A percentile compares a stretch with the other conserved stretches of the same genome.
Evolutionary conservation across 305 asterid genomes (phyloP).

Genomic region (Withania somnifera): DNA sequence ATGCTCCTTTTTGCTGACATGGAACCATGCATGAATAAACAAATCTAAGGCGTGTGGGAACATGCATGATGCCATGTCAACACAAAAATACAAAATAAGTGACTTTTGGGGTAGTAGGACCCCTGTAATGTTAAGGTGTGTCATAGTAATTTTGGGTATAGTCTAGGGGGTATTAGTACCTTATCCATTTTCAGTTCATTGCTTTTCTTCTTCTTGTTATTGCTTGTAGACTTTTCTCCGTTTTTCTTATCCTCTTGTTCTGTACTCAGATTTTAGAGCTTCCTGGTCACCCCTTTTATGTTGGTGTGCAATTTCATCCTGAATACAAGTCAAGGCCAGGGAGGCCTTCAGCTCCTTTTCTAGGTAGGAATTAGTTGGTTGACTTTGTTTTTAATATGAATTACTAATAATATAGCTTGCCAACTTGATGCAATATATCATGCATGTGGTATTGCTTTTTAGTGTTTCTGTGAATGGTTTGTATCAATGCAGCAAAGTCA

Average conservation of each 20-base stretch:
- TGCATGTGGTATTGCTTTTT: not conserved
- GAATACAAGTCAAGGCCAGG: slow-evolving; percentile 96
- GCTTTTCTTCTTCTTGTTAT: not conserved
- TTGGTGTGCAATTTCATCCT: slow-evolving; percentile 96
- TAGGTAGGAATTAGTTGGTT: slow-evolving; percentile 34
- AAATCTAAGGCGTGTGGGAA: no score
- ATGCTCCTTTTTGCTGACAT: no score
- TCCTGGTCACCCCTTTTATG: slow-evolving; percentile 69
- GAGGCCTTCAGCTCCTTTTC: slow-evolving; percentile 71
- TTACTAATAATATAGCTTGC: not conserved
- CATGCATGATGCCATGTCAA: no score
- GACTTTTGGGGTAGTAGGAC: no score
- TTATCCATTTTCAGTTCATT: not conserved
- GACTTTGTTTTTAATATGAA: not conserved
- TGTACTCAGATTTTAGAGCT: slow-evolving; percentile 69
- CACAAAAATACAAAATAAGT: no score
- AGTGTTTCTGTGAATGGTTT: not conserved
- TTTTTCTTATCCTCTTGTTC: slow-evolving; percentile 5
- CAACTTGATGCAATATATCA: not conserved
- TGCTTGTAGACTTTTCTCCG: not conserved
- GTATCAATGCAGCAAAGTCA: not conserved
- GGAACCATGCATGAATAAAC: no score
- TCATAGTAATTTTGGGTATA: no score
- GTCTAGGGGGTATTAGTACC: no score
- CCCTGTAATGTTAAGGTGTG: no score